Evolutionary conservation across 163 green algal species (phyloP).

Genomic region (Scenedesmus sp.): DNA sequence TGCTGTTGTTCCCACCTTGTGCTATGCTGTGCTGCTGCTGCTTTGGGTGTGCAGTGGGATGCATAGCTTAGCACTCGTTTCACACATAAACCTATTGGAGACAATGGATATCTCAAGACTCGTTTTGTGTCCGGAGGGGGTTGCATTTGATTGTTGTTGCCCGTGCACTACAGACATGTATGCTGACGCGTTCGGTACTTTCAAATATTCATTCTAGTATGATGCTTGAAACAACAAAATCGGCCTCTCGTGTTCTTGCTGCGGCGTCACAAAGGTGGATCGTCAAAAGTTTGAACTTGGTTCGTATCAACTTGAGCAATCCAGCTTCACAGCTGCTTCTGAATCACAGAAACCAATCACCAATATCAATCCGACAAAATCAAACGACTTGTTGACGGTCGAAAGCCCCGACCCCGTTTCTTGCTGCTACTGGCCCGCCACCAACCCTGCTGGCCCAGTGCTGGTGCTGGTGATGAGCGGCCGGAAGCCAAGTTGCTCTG

Average conservation of each 20-base stretch:
- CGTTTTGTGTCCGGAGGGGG: not conserved
- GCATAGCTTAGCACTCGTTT: not conserved
- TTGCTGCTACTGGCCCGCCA: slow-evolving; percentile 71
- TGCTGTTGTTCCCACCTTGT: not conserved
- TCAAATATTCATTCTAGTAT: not conserved
- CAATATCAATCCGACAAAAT: not conserved
- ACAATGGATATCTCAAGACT: not conserved
- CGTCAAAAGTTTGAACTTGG: not conserved
- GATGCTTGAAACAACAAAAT: too few species aligned
- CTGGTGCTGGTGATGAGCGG: slow-evolving; percentile 84
- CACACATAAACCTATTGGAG: not conserved
- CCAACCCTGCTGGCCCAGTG: slow-evolving; percentile 79
- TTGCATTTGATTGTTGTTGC: not conserved
- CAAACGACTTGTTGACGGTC: too few species aligned
- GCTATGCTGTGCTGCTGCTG: slow-evolving; percentile 9
- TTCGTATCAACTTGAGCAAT: not conserved
- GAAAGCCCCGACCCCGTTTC: not conserved
- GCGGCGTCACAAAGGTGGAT: not conserved
- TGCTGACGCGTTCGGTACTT: not conserved
- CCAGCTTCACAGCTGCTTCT: not conserved
- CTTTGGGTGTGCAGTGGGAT: not conserved
- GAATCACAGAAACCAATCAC: not conserved
- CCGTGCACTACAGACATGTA: not conserved
- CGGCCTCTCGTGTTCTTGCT: not conserved
- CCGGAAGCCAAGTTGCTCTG: slow-evolving; percentile 86